A percentile compares a stretch with the other conserved stretches of the same genome.
These are phyloP conservation scores for Aspergillus oerlinghausenensis DNA, from an alignment of 2,329 filamentous ascomycete genomes.

Conservation along the genomic window DNA sequence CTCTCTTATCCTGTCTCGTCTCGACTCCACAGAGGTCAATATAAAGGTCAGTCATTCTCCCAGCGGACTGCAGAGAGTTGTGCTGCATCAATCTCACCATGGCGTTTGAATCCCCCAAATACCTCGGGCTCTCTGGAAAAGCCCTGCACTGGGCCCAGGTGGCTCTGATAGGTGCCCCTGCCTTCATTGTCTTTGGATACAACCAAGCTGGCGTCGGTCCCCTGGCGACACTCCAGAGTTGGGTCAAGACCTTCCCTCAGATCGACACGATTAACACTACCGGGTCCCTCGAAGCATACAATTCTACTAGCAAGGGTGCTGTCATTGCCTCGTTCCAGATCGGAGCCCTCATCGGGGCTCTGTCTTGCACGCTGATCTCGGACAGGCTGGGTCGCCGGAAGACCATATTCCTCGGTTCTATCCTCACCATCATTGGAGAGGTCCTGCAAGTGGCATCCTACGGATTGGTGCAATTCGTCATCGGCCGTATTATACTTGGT, in stretches of 20 bases:
- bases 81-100: neutral
- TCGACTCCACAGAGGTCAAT: neutral
- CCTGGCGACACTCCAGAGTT: conserved; percentile 20
- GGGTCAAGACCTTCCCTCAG: conserved; percentile 48
- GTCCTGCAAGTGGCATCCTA: conserved; percentile 44
- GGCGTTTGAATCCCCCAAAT: neutral
- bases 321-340: conserved; percentile 22
- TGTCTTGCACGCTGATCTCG: conserved; percentile 28
- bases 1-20: neutral
- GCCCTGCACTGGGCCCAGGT: conserved; percentile 18
- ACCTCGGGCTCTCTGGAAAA: conserved; percentile 2
- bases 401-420: conserved; percentile 44
- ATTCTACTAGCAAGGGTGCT: conserved; percentile 24
- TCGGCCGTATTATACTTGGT: conserved; percentile 46
- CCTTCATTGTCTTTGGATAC: conserved; percentile 24
- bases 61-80: neutral
- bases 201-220: conserved; percentile 22
- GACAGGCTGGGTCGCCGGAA: conserved; percentile 46
- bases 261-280: conserved; percentile 46
- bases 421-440: conserved; percentile 17
- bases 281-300: conserved; percentile 13
- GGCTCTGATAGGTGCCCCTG: conserved; percentile 18
- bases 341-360: conserved; percentile 18
- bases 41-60: neutral
- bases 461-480: conserved; percentile 42